Conservation (phyloP, 257 asterid species). For the Salvia splendens region DNA sequence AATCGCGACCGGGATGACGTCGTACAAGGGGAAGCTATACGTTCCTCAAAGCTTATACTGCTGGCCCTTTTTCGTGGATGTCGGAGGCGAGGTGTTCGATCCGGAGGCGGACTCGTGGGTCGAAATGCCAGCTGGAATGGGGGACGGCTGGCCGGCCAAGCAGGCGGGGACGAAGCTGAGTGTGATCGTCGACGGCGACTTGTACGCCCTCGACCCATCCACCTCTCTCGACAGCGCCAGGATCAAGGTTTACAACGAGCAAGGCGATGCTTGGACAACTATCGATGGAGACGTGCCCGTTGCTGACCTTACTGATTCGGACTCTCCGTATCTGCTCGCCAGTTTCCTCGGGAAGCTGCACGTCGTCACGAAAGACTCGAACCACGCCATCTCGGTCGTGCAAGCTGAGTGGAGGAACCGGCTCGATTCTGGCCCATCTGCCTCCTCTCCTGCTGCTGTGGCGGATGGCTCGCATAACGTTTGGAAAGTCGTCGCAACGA, state of each 20-base stretch:
- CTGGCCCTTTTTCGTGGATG: conserved; percentile 96
- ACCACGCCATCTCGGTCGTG: conserved; percentile 63
- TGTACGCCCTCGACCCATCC: conserved; percentile 84
- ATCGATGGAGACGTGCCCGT: conserved; percentile 81
- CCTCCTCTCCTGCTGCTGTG: conserved; percentile 37
- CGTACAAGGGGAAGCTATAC: conserved; percentile 76
- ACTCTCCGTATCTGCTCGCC: conserved; percentile 74
- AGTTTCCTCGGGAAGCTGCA: conserved; percentile 78
- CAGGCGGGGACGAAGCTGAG: conserved; percentile 89
- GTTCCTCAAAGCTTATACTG: conserved; percentile 91
- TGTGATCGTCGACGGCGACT: conserved; percentile 74
- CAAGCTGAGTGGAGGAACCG: conserved; percentile 62
- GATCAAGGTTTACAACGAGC: conserved; percentile 76
- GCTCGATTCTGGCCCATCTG: conserved; percentile 26
- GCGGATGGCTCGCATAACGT: conserved; percentile 44
- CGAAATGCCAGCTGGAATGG: conserved; percentile 94
- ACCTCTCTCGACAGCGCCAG: conserved; percentile 67
- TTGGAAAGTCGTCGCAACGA: conserved; percentile 64
- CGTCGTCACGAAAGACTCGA: conserved; percentile 70
- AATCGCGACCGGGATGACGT: conserved; percentile 86
- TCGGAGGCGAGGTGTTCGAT: conserved; percentile 93
- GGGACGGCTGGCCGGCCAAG: conserved; percentile 97
- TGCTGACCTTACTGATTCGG: conserved; percentile 62
- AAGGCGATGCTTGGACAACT: conserved; percentile 73
- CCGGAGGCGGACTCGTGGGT: conserved; percentile 81